Conservation (phyloP, 2,329 filamentous ascomycete species). For the Fusarium siculi region DNA sequence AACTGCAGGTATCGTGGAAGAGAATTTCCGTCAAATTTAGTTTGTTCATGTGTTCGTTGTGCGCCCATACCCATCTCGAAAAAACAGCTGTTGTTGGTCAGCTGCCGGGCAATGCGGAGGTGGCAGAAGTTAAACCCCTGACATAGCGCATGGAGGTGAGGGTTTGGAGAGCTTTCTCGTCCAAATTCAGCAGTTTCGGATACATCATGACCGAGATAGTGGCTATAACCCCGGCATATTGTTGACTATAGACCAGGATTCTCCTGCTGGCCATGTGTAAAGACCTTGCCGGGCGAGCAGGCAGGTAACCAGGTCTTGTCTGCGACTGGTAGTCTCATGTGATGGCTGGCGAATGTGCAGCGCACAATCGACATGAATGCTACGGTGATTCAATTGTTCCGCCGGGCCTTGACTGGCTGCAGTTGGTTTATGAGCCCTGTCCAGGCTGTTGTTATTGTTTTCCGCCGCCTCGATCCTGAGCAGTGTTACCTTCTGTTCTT, state of each 20-base stretch:
- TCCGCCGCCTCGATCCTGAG: not conserved
- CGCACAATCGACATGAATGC: not conserved
- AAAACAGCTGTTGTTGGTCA: constrained; percentile 17
- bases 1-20: constrained; percentile 3
- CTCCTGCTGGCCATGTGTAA: constrained; percentile 3
- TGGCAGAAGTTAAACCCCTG: constrained; percentile 24
- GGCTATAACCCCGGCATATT: constrained; percentile 21
- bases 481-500: not conserved
- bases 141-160: constrained; percentile 10
- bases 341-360: constrained; percentile 7
- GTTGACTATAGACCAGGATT: constrained; percentile 15
- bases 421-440: not conserved
- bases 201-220: constrained; percentile 24
- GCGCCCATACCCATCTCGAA: constrained; percentile 6
- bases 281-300: not conserved
- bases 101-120: constrained; percentile 19
- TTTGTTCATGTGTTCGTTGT: constrained; percentile 26
- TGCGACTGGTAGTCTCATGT: constrained; percentile 30
- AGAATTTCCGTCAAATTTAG: constrained; percentile 11
- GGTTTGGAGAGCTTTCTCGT: constrained; percentile 8
- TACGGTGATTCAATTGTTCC: not conserved
- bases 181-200: constrained; percentile 24
- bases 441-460: not conserved
- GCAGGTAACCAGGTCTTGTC: constrained; percentile 6
- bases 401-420: not conserved